Base-by-base conservation (phyloP, 345 rosid species). In the Turritis glabra region DNA sequence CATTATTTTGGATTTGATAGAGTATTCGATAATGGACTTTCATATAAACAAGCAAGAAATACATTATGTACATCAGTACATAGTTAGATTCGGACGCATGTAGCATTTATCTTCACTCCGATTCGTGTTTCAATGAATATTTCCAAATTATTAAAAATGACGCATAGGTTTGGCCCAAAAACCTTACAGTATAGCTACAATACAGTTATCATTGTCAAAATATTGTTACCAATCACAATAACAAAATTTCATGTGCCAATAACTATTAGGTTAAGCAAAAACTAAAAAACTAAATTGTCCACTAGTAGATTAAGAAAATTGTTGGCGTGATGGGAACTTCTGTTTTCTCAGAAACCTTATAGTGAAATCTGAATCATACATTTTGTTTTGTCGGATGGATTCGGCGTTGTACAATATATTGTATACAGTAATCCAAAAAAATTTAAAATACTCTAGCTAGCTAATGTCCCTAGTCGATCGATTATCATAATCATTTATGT, bases 31-130 rank as follows among this genome's bases (percentile, higher is more conserved):
- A 43, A 62, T 30, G 56, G 64, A 61, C 62, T 33, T 76, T 14
- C 44, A 30, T 44, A 51, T 68, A 12, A 67, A 25, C 50, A 8
- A 18, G 38, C 61, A 54, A 54, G 27, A 64, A 43, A 30, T 22
- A 30, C 13, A 54, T 35, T 60, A 8, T 52, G 14, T 12, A 68
- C 51, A 69, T 60, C 26, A 58, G 14, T 12, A 68, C 51, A 69
- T 60, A 35, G 65, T 69, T 69, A 76, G 80, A 69, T 69, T 76
- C 79, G 79, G 79, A 76, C 51, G 70, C 64, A 76, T 2, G 64
- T 68, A 69, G 50, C 69, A 60, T 68, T 76, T 43, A 60, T 19
- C 22, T 75, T 51, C 46, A 50, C 73, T 48, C 72, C 14, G 5
- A 48, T 67, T 75, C 37, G 78, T 47, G 52, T 26, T 47, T 26